Evolutionary conservation across 2,329 filamentous ascomycete genomes (phyloP).

Genomic region (Xylaria sp.): DNA sequence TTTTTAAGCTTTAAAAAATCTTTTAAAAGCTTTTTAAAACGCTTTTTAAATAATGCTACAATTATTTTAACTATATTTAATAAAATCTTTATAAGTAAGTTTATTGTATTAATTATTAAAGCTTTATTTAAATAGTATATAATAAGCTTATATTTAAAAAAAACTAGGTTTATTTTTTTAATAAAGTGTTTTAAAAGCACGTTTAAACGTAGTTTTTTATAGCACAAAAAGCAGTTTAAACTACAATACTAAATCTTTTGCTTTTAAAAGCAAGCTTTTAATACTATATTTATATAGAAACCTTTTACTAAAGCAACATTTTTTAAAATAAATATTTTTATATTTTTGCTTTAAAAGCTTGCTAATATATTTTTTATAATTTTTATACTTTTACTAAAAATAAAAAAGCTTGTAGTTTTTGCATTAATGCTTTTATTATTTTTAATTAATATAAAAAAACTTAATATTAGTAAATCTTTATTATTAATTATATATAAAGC

Average conservation of each 20-base stretch:
- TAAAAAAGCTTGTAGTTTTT: not conserved
- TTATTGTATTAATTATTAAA: not conserved
- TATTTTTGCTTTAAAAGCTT: not conserved
- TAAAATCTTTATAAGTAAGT: not conserved
- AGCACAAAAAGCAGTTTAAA: not conserved
- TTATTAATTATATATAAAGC: conserved; percentile 10
- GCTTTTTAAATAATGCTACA: not conserved
- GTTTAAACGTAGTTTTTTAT: not conserved
- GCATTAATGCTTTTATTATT: not conserved
- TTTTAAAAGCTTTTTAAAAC: not conserved
- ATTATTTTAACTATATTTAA: not conserved
- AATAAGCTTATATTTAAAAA: conserved; percentile 13
- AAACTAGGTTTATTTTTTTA: conserved; percentile 6
- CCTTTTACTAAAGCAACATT: not conserved
- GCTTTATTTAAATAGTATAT: not conserved
- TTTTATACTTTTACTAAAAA: not conserved
- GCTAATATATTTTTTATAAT: not conserved
- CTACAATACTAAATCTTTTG: not conserved
- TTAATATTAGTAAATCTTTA: not conserved
- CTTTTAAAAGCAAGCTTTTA: not conserved
- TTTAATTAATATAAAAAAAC: not conserved
- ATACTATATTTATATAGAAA: conserved; percentile 5
- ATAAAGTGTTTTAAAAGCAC: not conserved
- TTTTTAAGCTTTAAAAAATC: not conserved
- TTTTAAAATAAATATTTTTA: not conserved